Evolutionary conservation across 2,329 filamentous ascomycete genomes (phyloP), one percentile per base, ranked within the genome.

Genomic region (Chrysoporthe cubensis): DNA sequence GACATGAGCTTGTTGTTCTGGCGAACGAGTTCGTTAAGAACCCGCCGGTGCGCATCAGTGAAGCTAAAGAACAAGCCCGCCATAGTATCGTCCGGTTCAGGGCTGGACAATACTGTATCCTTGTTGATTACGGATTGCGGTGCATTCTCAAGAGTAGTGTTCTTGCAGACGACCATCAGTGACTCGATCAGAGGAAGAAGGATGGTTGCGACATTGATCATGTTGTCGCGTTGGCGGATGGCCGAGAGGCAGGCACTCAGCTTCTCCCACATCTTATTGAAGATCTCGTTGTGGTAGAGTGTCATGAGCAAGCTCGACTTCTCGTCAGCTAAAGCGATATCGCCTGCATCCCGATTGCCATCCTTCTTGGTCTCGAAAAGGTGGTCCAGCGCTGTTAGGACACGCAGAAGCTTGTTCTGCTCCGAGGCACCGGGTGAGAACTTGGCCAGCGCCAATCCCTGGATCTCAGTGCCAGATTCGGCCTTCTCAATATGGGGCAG

Each of bases 151-250:
- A 94, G 83, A 1, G 93, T 91, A 9, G 94, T 97, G 78, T 98
- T 98, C 84, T 98, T 99, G 86, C 96, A 99, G 40, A 99, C 94
- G 64, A 99, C 96, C 96, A 99, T 99, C 70, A 99, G 84, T 6
- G 94, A 93, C 79, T 99, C 96, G 70, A 99, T 97, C 42, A 99
- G 83, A 42, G 96, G 96, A 46, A 98, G 84, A 37, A 99, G 85
- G 71, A 98, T 98, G 0, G 95, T 98, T 42, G 96, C 96, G 66
- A 99, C 94, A 75, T 97, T 97, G 75, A 98, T 88, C 90, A 98
- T 96, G 76, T 93, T 96, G 77, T 97, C 94, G 67, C 94, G 92
- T 78, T 96, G 88, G 63, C 93, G 91, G 73, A 99, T 97, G 9
- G 93, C 91, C 67, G 88, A 89, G 65, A 99, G 84, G 76, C 95